phyloP scores from a whole-genome alignment of 2,329 filamentous ascomycete genomes.

The Coleophoma cylindrospora region DNA sequence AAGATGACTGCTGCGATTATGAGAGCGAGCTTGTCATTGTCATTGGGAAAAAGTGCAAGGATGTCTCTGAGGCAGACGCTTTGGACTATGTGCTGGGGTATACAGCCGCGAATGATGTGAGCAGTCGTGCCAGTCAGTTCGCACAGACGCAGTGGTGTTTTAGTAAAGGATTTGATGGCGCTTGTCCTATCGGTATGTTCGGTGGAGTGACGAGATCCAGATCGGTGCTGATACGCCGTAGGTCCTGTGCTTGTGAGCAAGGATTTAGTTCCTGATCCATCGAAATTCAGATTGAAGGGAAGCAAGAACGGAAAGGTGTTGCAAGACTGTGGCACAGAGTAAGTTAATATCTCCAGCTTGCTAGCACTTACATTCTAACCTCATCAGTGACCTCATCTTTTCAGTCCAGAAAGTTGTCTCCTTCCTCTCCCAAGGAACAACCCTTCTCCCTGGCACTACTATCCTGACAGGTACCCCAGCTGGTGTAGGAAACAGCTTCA shows the following conservation, averaged over 20 bases:
- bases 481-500: conserved; percentile 25
- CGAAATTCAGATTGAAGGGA: conserved; percentile 34
- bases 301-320: conserved; percentile 44
- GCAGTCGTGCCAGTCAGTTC: conserved; percentile 44
- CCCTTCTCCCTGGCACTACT: conserved; percentile 35
- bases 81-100: conserved; percentile 49
- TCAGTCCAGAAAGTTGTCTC: conserved; percentile 38
- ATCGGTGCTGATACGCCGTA: neutral
- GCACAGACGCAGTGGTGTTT: conserved; percentile 44
- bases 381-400: conserved; percentile 37
- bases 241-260: conserved; percentile 45
- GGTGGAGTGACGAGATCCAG: neutral
- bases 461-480: conserved; percentile 42
- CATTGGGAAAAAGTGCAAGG: conserved; percentile 39
- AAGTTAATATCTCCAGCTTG: conserved; percentile 9
- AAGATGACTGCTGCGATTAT: conserved; percentile 40
- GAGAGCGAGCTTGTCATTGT: conserved; percentile 46
- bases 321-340: conserved; percentile 37
- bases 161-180: conserved; percentile 44
- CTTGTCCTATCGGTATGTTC: conserved; percentile 37
- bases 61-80: conserved; percentile 41
- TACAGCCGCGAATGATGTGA: conserved; percentile 51
- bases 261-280: conserved; percentile 34
- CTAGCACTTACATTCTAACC: too few relatives aligned
- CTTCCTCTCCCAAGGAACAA: conserved; percentile 36